A percentile compares a stretch with the other conserved stretches of the same genome.
Conservation (phyloP, 345 rosid genomes). For the Trapa incisa region DNA sequence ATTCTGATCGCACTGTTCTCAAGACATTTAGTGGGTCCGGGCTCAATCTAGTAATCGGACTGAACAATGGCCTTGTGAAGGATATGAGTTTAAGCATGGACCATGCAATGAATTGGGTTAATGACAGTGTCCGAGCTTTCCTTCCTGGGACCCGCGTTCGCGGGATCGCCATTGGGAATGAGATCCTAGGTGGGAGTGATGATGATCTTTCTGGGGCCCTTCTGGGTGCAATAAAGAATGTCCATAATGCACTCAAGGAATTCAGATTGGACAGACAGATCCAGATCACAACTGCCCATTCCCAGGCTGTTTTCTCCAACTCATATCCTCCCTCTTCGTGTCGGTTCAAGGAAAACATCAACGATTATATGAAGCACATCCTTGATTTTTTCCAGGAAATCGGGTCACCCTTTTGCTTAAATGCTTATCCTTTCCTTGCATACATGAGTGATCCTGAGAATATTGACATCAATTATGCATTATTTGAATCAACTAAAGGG, state of each 20-base stretch:
- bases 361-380: conserved; percentile 76
- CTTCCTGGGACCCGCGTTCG: conserved; percentile 70
- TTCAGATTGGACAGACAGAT: conserved; percentile 45
- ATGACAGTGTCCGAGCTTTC: conserved; percentile 71
- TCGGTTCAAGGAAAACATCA: conserved; percentile 46
- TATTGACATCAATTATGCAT: conserved; percentile 91
- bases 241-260: conserved; percentile 50
- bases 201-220: conserved; percentile 55
- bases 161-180: conserved; percentile 90
- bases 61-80: conserved; percentile 59
- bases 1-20: conserved; percentile 76
- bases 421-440: conserved; percentile 88
- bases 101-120: conserved; percentile 74
- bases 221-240: conserved; percentile 64
- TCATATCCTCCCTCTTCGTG: conserved; percentile 96
- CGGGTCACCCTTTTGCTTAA: conserved; percentile 91
- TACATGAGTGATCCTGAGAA: conserved; percentile 55
- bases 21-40: conserved; percentile 84
- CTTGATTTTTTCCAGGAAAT: conserved; percentile 63
- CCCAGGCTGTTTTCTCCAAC: conserved; percentile 72
- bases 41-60: conserved; percentile 71
- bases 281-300: conserved; percentile 85
- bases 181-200: conserved; percentile 57
- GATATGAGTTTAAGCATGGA: conserved; percentile 62
- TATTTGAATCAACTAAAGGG: conserved; percentile 64